Base-by-base conservation (phyloP, 2,329 filamentous ascomycete genomes). In the Ilyonectria destructans region DNA sequence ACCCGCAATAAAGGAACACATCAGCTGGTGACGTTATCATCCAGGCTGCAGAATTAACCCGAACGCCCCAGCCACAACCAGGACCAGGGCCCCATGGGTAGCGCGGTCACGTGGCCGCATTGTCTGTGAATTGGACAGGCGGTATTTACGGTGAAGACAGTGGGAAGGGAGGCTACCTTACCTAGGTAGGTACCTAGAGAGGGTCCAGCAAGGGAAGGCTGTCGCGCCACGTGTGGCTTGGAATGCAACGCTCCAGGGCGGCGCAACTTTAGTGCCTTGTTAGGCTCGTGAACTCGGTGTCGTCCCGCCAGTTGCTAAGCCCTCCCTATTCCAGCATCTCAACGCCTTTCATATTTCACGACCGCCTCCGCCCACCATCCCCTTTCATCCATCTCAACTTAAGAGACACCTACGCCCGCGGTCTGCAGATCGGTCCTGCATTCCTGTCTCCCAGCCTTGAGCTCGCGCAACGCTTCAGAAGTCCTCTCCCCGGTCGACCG, bases 201-300 rank as follows among this genome's bases (percentile, higher is more conserved):
- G 58, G 21, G 45, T 52, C 29, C 31, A 60, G 45, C 21, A 21
- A 52, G 19, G 65, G 48, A 48, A 49, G 54, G 70, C 58, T 58
- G 33, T 55, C 64, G 60, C 74, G 74, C 74, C 74, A 77, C 75
- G 52, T 75, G 75, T 77, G 75, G 75, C 75, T 72, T 65, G 62
- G 67, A 59, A 71, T 65, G 65, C 68, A 68, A 71, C 71, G 70
- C 45, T 58, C 62, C 62, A 65, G 62, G 46, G 55, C 71, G 69
- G 59, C 69, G 73, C 69, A 74, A 74, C 46, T 68, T 68, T 75
- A 77, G 75, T 76, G 71, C 69, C 69, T 74, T 61, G 69, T 79
- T 73, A 73, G 77, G 78, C 78, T 79, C 75, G 68, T 73, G 71
- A 77, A 76, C 71, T 77, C 70, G 75, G 73, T 77, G 76, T 74